Conservation (phyloP, 352 stramenopile species). For the Globisporangium nunn region DNA sequence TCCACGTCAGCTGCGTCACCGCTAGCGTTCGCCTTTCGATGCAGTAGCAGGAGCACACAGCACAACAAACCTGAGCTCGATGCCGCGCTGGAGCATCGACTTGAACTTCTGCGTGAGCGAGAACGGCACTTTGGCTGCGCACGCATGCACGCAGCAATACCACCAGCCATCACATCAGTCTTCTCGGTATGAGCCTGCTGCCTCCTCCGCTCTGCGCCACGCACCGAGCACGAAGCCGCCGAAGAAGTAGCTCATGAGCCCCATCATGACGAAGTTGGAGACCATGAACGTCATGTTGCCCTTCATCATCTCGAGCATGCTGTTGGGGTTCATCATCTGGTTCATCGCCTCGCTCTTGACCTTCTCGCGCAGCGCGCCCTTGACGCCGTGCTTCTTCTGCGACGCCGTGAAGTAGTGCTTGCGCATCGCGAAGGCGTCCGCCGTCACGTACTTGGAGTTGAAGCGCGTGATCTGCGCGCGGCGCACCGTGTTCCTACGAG, state of each 20-base stretch:
- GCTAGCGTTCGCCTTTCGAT: too few relatives aligned
- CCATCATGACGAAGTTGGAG: constrained; percentile 99
- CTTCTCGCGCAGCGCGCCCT: constrained; percentile 81
- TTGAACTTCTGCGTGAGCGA: constrained; percentile 97
- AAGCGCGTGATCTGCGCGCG: constrained; percentile 78
- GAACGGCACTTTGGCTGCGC: constrained; percentile 95
- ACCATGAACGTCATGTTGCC: constrained; percentile 98
- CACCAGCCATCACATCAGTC: too few relatives aligned
- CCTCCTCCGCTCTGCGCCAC: background rate
- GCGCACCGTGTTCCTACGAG: constrained; percentile 75
- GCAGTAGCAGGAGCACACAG: too few relatives aligned
- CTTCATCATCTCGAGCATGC: constrained; percentile 98
- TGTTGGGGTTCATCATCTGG: constrained; percentile 94
- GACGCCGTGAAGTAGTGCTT: constrained; percentile 87
- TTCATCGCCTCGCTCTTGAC: constrained; percentile 87
- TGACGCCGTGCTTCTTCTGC: constrained; percentile 84
- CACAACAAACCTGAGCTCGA: constrained; percentile 82
- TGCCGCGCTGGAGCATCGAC: constrained; percentile 95
- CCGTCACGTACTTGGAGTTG: constrained; percentile 87
- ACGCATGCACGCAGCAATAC: background rate
- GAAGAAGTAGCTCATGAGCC: constrained; percentile 98
- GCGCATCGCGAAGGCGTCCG: constrained; percentile 84
- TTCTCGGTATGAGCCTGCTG: too few relatives aligned
- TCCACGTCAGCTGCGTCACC: too few relatives aligned
- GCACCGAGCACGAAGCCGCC: constrained; percentile 93